A percentile compares a stretch with the other conserved stretches of the same genome.
Conservation (phyloP, 108 stramenopile species). For the Pseudonitzschia multiseries region DNA sequence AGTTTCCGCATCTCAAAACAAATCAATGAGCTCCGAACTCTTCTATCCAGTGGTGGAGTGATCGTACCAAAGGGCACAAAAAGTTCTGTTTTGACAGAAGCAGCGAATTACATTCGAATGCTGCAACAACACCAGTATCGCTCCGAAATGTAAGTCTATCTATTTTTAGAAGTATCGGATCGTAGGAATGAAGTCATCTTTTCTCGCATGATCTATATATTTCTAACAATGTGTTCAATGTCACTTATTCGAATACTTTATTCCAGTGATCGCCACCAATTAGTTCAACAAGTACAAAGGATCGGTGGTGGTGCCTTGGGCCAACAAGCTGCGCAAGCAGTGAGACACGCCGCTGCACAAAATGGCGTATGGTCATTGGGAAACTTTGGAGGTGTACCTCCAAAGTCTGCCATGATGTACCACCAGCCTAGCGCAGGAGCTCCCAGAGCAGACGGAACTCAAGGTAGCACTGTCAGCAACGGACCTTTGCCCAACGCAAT, state of each 20-base stretch:
- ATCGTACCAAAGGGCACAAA: slow-evolving; percentile 91
- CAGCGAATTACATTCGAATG: slow-evolving; percentile 86
- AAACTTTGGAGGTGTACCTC: slow-evolving; percentile 69
- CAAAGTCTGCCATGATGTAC: slow-evolving; percentile 50
- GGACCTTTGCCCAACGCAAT: slow-evolving; percentile 29
- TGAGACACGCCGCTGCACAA: slow-evolving; percentile 61
- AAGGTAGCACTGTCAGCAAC: not conserved
- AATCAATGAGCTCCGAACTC: slow-evolving; percentile 74
- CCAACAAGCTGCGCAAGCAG: slow-evolving; percentile 60
- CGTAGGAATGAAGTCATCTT: slow-evolving; percentile 1
- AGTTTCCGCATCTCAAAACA: slow-evolving; percentile 84
- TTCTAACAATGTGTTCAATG: not conserved
- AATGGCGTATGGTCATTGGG: slow-evolving; percentile 73
- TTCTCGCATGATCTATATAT: not conserved
- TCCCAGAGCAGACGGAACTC: not conserved
- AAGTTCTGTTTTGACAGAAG: slow-evolving; percentile 83
- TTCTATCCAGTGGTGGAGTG: slow-evolving; percentile 82
- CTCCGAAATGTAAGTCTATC: slow-evolving; percentile 71
- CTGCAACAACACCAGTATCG: slow-evolving; percentile 84
- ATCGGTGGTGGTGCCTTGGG: slow-evolving; percentile 78
- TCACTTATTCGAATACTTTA: not conserved
- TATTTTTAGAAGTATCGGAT: not conserved
- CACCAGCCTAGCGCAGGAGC: slow-evolving; percentile 18
- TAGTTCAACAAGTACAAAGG: slow-evolving; percentile 84
- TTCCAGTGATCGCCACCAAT: slow-evolving; percentile 54